Evolutionary conservation across 129 eudicot genomes (phyloP).

Genomic region (Artemisia annua): DNA sequence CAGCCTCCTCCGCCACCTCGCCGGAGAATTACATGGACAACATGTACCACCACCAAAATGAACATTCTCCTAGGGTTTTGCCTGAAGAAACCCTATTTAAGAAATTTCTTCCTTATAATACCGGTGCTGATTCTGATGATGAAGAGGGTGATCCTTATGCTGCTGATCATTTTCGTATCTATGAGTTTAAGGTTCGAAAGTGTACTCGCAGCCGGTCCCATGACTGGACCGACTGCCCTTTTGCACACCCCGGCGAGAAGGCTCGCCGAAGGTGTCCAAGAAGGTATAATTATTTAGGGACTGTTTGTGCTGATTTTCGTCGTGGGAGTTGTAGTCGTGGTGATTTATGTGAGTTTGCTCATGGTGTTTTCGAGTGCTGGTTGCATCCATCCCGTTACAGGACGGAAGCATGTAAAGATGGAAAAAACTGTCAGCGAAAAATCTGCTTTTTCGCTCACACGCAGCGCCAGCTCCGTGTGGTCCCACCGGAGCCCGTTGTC

Average conservation of each 20-base stretch:
- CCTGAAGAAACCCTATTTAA: constrained; percentile 28
- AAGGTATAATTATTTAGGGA: constrained; percentile 32
- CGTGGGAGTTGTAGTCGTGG: constrained; percentile 42
- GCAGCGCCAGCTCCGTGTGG: constrained; percentile 33
- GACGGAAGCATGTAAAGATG: constrained; percentile 47
- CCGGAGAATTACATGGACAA: constrained; percentile 19
- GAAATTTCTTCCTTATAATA: constrained; percentile 24
- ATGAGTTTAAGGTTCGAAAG: constrained; percentile 44
- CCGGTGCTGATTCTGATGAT: constrained; percentile 32
- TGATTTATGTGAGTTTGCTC: constrained; percentile 47
- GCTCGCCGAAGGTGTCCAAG: constrained; percentile 47
- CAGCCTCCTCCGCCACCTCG: constrained; percentile 32
- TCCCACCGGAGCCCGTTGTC: constrained; percentile 12
- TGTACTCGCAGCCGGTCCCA: constrained; percentile 41
- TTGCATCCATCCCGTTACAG: constrained; percentile 44
- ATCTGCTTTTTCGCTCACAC: constrained; percentile 51
- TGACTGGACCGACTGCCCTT: constrained; percentile 47
- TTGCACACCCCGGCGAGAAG: constrained; percentile 43
- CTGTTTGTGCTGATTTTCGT: constrained; percentile 42
- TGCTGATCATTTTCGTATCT: constrained; percentile 42
- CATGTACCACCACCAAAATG: constrained; percentile 25
- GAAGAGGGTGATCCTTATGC: constrained; percentile 32
- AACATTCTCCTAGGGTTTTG: constrained; percentile 27
- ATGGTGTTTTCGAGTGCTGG: constrained; percentile 49
- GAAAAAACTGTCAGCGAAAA: constrained; percentile 36